Evolutionary conservation across 2,329 filamentous ascomycete genomes (phyloP), one percentile per base, ranked within the genome.

Genomic region (Ophiostoma angusticollis): DNA sequence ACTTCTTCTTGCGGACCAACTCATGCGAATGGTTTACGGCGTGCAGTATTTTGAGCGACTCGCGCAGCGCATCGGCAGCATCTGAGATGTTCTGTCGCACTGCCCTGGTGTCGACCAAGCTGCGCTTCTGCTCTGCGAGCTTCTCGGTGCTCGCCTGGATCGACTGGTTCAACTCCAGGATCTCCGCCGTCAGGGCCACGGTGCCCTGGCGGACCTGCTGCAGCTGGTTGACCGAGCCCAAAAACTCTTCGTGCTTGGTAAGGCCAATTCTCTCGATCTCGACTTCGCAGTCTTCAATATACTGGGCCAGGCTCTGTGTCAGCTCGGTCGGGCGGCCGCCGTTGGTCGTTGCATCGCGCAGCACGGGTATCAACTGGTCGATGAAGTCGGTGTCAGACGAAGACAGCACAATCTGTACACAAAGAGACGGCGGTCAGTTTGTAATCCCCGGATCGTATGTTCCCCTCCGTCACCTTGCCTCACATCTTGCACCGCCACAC

Each of bases 11-110:
- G 28, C 78, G 76, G 34, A 96, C 73, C 42, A 98, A 67, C 39
- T 96, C 91, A 56, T 95, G 86, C 4, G 93, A 84, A 53, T 94
- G 80, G 53, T 98, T 98, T 37, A 93, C 86, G 8, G 93, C 80
- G 41, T 87, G 80, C 27, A 98, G 63, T 25, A 98, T 91, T 55
- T 91, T 87, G 27, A 98, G 66, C 44, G 89, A 96, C 50, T 93
- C 86, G 50, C 84, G 84, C 42, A 98, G 64, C 3, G 87, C 87
- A 57, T 85, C 78, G 1, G 82, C 84, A 9, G 87, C 85, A 52
- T 98, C 89, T 47, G 93, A 84, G 43, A 98, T 93, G 51, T 98
- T 98, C 57, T 95, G 87, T 9, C 89, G 79, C 32, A 96, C 83
- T 21, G 83, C 80, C 36, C 87, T 78, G 5, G 87, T 95, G 53